Conservation (phyloP, 2,329 filamentous ascomycete genomes). For the Amesomyces nigricolor region DNA sequence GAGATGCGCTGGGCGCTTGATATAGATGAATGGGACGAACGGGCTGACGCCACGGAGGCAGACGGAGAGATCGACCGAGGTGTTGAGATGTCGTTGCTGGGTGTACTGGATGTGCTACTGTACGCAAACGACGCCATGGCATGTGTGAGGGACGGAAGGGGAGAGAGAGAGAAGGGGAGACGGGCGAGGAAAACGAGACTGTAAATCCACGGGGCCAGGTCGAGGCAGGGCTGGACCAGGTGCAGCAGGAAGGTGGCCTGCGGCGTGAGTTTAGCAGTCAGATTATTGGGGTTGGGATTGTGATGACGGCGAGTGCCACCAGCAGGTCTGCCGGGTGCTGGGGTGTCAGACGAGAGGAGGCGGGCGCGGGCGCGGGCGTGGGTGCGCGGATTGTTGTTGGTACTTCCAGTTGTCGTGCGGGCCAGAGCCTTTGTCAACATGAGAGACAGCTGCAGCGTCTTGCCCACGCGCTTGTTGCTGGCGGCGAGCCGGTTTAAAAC, state of each 20-base stretch:
- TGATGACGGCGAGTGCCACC: constrained; percentile 13
- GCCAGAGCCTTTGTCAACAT: constrained; percentile 25
- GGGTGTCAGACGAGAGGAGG: too few species aligned
- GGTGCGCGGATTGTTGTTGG: too few species aligned
- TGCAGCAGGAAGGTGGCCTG: constrained; percentile 19
- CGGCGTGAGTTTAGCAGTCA: constrained; percentile 18
- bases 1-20: constrained; percentile 46
- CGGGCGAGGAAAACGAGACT: constrained; percentile 19
- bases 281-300: constrained; percentile 21
- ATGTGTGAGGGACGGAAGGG: constrained; percentile 21
- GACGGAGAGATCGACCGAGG: constrained; percentile 50
- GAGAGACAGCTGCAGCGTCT: constrained; percentile 20
- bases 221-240: constrained; percentile 21
- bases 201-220: constrained; percentile 22
- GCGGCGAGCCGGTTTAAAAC: constrained; percentile 23
- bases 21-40: constrained; percentile 46
- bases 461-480: constrained; percentile 17
- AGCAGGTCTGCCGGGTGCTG: constrained; percentile 3
- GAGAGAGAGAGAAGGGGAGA: constrained; percentile 20
- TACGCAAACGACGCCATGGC: constrained; percentile 42
- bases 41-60: constrained; percentile 43
- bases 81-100: constrained; percentile 46
- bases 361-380: not conserved
- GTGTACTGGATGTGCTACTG: constrained; percentile 38
- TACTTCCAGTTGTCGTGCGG: constrained; percentile 9